Base-by-base conservation (phyloP, 2,329 filamentous ascomycete species). In the Phialocephala subalpina region DNA sequence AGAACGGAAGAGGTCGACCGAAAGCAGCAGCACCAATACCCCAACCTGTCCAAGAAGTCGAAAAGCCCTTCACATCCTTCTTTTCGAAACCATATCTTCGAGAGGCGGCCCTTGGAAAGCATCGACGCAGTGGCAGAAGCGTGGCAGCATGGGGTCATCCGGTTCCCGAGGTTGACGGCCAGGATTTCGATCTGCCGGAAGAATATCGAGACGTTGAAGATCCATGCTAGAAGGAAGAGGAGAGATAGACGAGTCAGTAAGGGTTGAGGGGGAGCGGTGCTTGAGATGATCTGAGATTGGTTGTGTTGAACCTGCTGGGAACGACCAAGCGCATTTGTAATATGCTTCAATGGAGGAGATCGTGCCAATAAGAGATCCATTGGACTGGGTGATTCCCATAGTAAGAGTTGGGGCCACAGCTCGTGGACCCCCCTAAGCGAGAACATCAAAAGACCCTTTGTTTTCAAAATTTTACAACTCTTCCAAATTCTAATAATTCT, bases 91-190 rank as follows among this genome's bases (percentile, higher is more conserved):
- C 74, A 27, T 90, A 97, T 74, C 85, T 95, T 67, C 90, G 95
- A 29, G 92, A 94, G 25, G 87, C 89, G 7, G 93, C 94, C 11
- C 79, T 97, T n/a, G 90, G 88, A 67, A 89, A 88, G 71, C 84
- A 87, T 58, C 86, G 93, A 42, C 88, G 92, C 60, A 87, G 89
- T 58, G 87, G 88, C 52, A 85, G 93, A 58, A 92, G 86, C 60
- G 84, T 90, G 18, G 83, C 91, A 57, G 95, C 94, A 3, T 98
- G 96, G 85, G 95, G 95, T 0, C 87, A 90, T 29, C 86, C 91
- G 0, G 79, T 98, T 22, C 94, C 94, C 0, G 92, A 97, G 16
- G 81, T 91, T 64, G 77, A 82, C 5, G 86, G 92, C 75, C 76
- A 77, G 36, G 92, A 97, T 49, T 98, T 97, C 76, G 83, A 87